phyloP scores from a whole-genome alignment of 2,329 filamentous ascomycete genomes.

The Xylariaceae sp. region DNA sequence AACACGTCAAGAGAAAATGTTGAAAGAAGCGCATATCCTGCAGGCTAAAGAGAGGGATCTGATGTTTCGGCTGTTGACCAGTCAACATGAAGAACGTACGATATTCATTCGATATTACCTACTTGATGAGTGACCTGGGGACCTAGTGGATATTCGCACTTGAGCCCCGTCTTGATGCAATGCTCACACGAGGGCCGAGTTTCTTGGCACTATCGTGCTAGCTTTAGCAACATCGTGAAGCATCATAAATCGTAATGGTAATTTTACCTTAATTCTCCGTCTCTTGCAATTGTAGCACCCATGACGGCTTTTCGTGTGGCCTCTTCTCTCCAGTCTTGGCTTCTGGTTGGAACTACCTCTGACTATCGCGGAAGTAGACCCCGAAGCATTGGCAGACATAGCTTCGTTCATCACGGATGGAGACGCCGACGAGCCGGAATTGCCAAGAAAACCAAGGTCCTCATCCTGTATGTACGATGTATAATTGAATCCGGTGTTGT shows the following conservation, averaged over 20 bases:
- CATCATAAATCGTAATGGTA: no score
- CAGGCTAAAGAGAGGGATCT: conserved; percentile 54
- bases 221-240: conserved; percentile 5
- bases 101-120: conserved; percentile 1
- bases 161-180: conserved; percentile 56
- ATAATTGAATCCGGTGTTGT: conserved; percentile 20
- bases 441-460: conserved; percentile 15
- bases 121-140: conserved; percentile 50
- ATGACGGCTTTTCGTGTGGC: conserved; percentile 60
- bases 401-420: conserved; percentile 15
- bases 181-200: conserved; percentile 58
- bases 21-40: conserved; percentile 66
- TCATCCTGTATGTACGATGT: conserved; percentile 20
- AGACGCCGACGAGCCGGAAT: conserved; percentile 19
- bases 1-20: conserved; percentile 57
- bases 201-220: conserved; percentile 53
- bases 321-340: conserved; percentile 49
- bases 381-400: conserved; percentile 10
- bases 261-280: conserved; percentile 55
- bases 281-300: conserved; percentile 65
- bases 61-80: conserved; percentile 45
- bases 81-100: conserved; percentile 16
- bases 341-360: conserved; percentile 25
- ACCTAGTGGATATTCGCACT: conserved; percentile 56
- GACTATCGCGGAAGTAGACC: conserved; percentile 13